Base-by-base conservation (phyloP, 345 rosid species). In the Hypericum androsaemum region DNA sequence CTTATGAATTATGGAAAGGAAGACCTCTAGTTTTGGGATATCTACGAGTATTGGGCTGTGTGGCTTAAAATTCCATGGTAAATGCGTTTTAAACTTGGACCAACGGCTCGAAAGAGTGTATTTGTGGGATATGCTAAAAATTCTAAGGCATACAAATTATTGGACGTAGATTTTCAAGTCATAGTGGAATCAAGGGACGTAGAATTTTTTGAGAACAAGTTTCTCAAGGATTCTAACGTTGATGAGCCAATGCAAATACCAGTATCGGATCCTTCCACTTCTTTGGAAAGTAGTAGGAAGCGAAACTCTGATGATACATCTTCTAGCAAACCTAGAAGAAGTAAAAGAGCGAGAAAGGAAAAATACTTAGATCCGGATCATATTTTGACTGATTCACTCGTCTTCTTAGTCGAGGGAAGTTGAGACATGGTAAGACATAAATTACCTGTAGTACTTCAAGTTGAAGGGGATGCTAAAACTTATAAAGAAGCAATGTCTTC, bases 111-210 rank as follows among this genome's bases (percentile, higher is more conserved):
- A 3, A 53, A 47, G 22, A 13, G 48, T 22, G 36, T 39, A 2
- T 40, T 58, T 15, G 39, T 65, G 5, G 39, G 64, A 0, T 45
- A 65, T 59, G 41, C 51, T 0, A 5, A 2, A 28, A 43, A 56
- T 53, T 16, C 7, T 5, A 51, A 56, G 12, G 37, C 49, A 7
- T 45, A 56, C 16, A 12, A 8, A 43, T 38, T 67, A 1, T 6
- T 57, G 36, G 36, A 61, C 5, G 55, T 52, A 9, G 59, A 47
- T 45, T 22, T 4, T 22, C 32, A 22, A 22, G 52, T 42, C n/a
- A 65, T 39, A 14, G 37, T 65, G 1, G 53, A 57, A 56, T 42
- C 14, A 14, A 46, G n/a, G 39, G 10, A 52, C 28, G 59, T 58
- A 0, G 48, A 65, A 2, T 22, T 52, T 53, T 7, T 58, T 65